Evolutionary conservation across 2,329 filamentous ascomycete species (phyloP), one percentile per base, ranked within the genome.

Genomic region (Hypoxylon sp.): DNA sequence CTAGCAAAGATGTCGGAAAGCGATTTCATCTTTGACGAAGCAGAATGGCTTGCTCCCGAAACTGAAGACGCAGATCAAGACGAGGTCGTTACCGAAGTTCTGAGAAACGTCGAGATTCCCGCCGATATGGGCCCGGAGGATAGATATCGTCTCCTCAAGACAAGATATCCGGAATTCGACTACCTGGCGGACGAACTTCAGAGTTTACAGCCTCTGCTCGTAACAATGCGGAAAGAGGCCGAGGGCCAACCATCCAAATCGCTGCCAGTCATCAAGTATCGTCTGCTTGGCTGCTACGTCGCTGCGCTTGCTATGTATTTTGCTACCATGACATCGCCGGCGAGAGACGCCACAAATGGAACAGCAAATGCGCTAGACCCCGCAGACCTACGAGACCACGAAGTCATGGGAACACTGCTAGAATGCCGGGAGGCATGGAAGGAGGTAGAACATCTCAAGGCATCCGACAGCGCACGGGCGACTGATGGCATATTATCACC

Each of bases 221-320:
- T 79, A 9, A 77, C 81, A 7, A 78, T 88, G 41, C 84, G 86
- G 45, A 78, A 83, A 46, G 79, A 83, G 24, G 85, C 87, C 1
- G 79, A 85, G 49, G 77, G 76, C 5, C 81, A 79, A 67, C 74
- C 76, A 9, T 77, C 73, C 58, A 80, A 77, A 54, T 84, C 85
- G 2, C 73, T 88, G n/a, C 78, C 84, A 18, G 79, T 87, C 7
- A 81, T 91, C 56, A 95, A 94, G 73, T 88, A 90, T 71, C 88
- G 91, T 73, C 87, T 93, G 9, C 80, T 96, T 33, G 88, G 91
- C 4, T 91, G 92, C 58, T 98, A 99, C 71, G 80, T 98, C 20
- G 92, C 90, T 38, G 84, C 91, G 1, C 81, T 99, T 65, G 88
- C 90, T 45, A 93, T 97, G 86, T 99, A 99, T 75, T 97, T 99